These are phyloP conservation scores for Podospora anserina DNA, from an alignment of 495 filamentous ascomycete genomes.

Conservation along the genomic window DNA sequence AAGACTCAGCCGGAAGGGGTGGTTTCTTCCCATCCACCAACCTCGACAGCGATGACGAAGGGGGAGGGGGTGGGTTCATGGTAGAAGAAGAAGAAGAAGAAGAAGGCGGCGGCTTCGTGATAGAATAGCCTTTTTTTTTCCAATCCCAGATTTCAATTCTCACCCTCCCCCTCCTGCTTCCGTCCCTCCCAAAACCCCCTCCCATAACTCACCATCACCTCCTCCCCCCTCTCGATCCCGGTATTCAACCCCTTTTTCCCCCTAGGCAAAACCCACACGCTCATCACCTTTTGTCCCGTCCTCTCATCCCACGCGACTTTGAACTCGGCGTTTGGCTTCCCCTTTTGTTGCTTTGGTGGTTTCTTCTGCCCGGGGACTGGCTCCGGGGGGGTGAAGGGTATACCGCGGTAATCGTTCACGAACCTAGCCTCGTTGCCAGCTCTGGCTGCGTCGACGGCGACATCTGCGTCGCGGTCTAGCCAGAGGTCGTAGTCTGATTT, in stretches of 20 bases:
- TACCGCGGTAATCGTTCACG: constrained; percentile 71
- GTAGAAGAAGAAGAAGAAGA: constrained; percentile 14
- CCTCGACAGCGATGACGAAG: constrained; percentile 18
- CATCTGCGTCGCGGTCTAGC: constrained; percentile 53
- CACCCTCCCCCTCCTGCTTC: constrained; percentile 32
- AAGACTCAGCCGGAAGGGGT: constrained; percentile 15
- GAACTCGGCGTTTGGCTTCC: constrained; percentile 60
- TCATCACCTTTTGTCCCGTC: constrained; percentile 52
- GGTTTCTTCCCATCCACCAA: background rate
- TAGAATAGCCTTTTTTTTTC: background rate
- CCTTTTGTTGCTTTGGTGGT: constrained; percentile 7
- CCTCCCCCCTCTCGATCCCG: constrained; percentile 24
- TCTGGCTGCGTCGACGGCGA: constrained; percentile 61
- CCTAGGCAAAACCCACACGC: constrained; percentile 57
- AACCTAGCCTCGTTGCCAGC: constrained; percentile 68
- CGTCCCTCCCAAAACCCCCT: constrained; percentile 58
- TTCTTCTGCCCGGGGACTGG: background rate
- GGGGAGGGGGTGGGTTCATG: constrained; percentile 38
- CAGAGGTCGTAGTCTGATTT: constrained; percentile 64
- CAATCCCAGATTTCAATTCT: background rate
- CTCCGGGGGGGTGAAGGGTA: constrained; percentile 28
- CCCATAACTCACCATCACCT: constrained; percentile 63
- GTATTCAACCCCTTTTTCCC: constrained; percentile 48
- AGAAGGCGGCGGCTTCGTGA: background rate
- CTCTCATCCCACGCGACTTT: constrained; percentile 49